Evolutionary conservation across 306 rosid genomes (phyloP).

Genomic region (Ormosia semicastrata): DNA sequence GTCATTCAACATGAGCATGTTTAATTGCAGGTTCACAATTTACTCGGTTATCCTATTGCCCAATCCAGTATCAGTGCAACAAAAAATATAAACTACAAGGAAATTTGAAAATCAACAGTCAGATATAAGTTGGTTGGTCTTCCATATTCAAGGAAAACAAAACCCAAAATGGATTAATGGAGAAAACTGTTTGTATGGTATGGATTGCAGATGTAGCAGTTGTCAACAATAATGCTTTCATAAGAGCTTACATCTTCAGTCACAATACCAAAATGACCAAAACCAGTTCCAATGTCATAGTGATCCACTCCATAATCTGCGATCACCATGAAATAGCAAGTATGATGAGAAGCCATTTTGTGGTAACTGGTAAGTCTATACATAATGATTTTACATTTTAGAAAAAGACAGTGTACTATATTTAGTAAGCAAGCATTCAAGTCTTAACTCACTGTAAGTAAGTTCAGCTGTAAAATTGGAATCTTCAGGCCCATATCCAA

Average conservation of each 20-base stretch:
- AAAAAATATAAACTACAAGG: neutral
- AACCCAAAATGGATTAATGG: neutral
- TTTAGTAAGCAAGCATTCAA: too few species aligned
- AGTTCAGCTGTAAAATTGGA: conserved; percentile 85
- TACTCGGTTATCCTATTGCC: neutral
- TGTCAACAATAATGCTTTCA: neutral
- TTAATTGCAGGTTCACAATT: neutral
- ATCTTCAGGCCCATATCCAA: conserved; percentile 93
- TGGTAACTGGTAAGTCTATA: neutral
- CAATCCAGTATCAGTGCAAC: neutral
- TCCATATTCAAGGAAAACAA: neutral
- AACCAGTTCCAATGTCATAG: conserved; percentile 82
- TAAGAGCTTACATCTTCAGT: conserved; percentile 81
- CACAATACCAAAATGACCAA: conserved; percentile 86
- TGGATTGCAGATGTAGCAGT: neutral
- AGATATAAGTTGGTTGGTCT: neutral
- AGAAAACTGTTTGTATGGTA: neutral
- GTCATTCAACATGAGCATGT: neutral
- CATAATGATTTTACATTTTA: neutral
- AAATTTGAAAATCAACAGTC: neutral
- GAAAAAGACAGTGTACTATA: neutral
- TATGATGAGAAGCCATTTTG: neutral
- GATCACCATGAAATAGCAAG: conserved; percentile 13
- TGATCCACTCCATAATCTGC: conserved; percentile 86
- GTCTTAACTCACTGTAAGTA: conserved; percentile 68